Base-by-base conservation (phyloP, 176 grass and related monocot genomes). In the Aegilops speltoides region DNA sequence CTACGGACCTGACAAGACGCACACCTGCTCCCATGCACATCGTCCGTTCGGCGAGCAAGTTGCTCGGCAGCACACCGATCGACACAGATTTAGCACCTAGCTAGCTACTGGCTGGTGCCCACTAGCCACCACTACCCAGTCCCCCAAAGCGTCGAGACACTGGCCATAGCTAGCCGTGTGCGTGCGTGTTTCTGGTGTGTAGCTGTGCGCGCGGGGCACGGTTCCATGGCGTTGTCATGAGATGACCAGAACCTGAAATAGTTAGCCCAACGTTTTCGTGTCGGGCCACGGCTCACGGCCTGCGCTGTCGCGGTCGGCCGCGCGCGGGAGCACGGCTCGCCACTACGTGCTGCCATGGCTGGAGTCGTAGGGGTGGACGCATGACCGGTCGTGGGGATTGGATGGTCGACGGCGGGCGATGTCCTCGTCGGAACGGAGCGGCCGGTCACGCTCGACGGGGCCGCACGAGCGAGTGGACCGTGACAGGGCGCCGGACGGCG, bases 341-440 rank as follows among this genome's bases (percentile, higher is more conserved):
- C 54, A 57, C 54, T 57, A 56, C 4, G 13, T 7, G 50, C 50
- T 56, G 52, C 16, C 52, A 15, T 56, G 52, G 52, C 29, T 70
- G 40, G 82, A 73, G 81, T 64, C 75, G 75, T 66, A 17, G 68
- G 76, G 68, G 24, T 45, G 36, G 79, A 78, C 10, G 79, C 84
- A 29, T 29, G 80, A 67, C 84, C 14, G 33, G 59, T 80, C 76
- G 46, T 69, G 85, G 67, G 68, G 80, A 79, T 82, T 72, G 85
- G 85, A 73, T 84, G 89, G 89, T 61, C 85, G 85, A 83, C 84
- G 84, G 65, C 65, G 84, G 84, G 56, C 64, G 84, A n/a, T 36
- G 84, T 75, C 59, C 40, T 86, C 64, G n/a, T 74, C 84, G 89
- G 89, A 90, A 6, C 84, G 89, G 84, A 90, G 5, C 67, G 59